These are phyloP conservation scores for Hypoxylon rubiginosum DNA, from an alignment of 2,329 filamentous ascomycete genomes.

Conservation along the genomic window DNA sequence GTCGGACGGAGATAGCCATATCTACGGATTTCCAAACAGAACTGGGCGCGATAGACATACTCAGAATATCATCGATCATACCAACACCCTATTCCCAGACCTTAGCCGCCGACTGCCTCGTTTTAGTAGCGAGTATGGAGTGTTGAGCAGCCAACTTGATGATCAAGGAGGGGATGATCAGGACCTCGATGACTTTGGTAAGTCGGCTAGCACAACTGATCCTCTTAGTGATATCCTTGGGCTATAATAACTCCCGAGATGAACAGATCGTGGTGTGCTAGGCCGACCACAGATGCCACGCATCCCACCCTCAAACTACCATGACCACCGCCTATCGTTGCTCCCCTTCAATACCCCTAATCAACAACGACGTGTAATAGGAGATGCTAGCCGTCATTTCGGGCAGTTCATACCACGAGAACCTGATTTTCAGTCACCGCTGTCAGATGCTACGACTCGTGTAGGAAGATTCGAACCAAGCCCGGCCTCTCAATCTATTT, in stretches of 20 bases:
- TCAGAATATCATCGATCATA: slow-evolving; percentile 50
- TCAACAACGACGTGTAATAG: slow-evolving; percentile 44
- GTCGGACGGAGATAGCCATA: slow-evolving; percentile 27
- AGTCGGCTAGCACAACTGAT: slow-evolving; percentile 6
- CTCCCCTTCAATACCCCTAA: slow-evolving; percentile 29
- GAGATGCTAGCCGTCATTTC: slow-evolving; percentile 53
- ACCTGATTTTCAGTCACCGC: slow-evolving; percentile 37
- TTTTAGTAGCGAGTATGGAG: slow-evolving; percentile 14
- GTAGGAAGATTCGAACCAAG: slow-evolving; percentile 28
- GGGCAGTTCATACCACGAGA: slow-evolving; percentile 39
- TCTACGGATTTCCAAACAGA: slow-evolving; percentile 39
- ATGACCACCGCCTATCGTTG: slow-evolving; percentile 42
- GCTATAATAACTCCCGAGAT: background rate
- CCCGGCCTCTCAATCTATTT: slow-evolving; percentile 32
- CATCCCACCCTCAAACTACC: slow-evolving; percentile 4
- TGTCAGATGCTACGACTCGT: slow-evolving; percentile 30
- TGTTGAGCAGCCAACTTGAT: slow-evolving; percentile 10
- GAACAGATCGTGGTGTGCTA: slow-evolving; percentile 47
- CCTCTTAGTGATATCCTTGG: background rate
- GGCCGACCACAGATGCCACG: slow-evolving; percentile 35
- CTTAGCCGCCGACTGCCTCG: slow-evolving; percentile 26
- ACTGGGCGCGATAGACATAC: slow-evolving; percentile 45
- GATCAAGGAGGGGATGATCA: slow-evolving; percentile 20
- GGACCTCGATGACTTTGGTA: slow-evolving; percentile 50
- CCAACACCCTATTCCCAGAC: slow-evolving; percentile 43